Base-by-base conservation (phyloP, 257 asterid species). In the Mitragyna speciosa region DNA sequence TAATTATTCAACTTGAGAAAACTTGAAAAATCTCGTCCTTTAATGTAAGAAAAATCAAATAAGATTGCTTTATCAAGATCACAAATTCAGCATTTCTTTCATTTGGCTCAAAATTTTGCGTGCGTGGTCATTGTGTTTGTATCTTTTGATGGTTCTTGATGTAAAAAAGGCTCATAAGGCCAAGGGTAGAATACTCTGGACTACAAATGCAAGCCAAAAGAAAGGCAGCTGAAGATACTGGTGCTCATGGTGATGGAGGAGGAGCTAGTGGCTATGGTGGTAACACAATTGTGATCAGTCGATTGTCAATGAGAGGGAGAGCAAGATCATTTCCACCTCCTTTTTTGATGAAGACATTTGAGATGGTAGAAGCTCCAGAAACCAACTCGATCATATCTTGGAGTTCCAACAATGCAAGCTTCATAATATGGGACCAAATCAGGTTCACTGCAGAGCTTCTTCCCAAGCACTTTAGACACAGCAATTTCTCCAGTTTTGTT, bases 401-500 rank as follows among this genome's bases (percentile, higher is more conserved):
- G 91, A 83, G 81, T 79, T 59, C 90, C 2, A 75, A 63, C 30
- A 81, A 85, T 41, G 79, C 81, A 6, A 83, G 87, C 66, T 88
- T 90, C 82, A 80, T 87, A 30, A 82, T 90, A 47, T 85, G 81
- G 78, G 90, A 90, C 74, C 86, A 74, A 41, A 80, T 65, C 78
- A 81, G 72, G 77, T 90, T 90, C 70, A 52, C 85, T 48, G 26
- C 71, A 17, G 78, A 86, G 76, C 49, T 90, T 54, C 92, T 90
- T 75, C 90, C 88, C 24, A 84, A 76, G 76, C 64, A 85, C 79
- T 88, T 87, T 84, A 87, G 45, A 84, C 88, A 78, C 47, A 85
- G 12, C 82, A 84, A 82, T 84, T 87, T 90, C 83, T 58, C 89
- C 49, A 90, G 90, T 85, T 88, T 90, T 68, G 75, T 81, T 70